Evolutionary conservation across 2,329 filamentous ascomycete species (phyloP).

Genomic region (Scleromitrula shiraiana): DNA sequence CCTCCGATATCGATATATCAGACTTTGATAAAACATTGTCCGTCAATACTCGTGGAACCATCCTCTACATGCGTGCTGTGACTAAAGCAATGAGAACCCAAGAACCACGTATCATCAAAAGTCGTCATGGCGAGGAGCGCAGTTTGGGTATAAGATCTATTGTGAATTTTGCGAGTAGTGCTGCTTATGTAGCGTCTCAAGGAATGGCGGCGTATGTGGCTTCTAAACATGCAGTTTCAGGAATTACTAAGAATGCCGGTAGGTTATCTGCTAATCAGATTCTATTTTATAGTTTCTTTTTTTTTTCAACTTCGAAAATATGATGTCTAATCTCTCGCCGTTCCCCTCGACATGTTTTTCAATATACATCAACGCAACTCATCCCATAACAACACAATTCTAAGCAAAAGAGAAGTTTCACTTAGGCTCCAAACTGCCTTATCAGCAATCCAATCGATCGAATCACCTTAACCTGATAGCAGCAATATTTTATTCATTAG

Average conservation of each 20-base stretch:
- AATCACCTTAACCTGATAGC: too few species aligned
- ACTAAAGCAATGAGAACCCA: conserved; percentile 17
- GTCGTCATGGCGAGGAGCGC: conserved; percentile 10
- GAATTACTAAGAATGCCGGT: conserved; percentile 10
- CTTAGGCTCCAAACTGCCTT: too few species aligned
- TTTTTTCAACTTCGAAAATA: too few species aligned
- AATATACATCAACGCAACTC: too few species aligned
- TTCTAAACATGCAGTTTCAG: conserved; percentile 12
- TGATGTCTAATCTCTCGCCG: too few species aligned
- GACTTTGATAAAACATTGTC: conserved; percentile 26
- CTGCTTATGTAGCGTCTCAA: conserved; percentile 8
- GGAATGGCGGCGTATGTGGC: conserved; percentile 10
- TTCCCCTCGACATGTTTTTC: too few species aligned
- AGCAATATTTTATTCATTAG: too few species aligned
- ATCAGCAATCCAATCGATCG: too few species aligned
- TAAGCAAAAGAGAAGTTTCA: too few species aligned
- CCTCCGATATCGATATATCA: conserved; percentile 9
- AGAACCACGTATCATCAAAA: conserved; percentile 25
- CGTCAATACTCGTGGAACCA: conserved; percentile 30
- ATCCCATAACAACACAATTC: too few species aligned
- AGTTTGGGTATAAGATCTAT: too few species aligned
- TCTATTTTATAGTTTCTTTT: too few species aligned
- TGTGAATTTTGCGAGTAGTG: conserved; percentile 11
- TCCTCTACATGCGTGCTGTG: conserved; percentile 15
- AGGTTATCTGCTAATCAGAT: neutral